Conservation (phyloP, 2,329 filamentous ascomycete genomes). For the Fusarium sp. region DNA sequence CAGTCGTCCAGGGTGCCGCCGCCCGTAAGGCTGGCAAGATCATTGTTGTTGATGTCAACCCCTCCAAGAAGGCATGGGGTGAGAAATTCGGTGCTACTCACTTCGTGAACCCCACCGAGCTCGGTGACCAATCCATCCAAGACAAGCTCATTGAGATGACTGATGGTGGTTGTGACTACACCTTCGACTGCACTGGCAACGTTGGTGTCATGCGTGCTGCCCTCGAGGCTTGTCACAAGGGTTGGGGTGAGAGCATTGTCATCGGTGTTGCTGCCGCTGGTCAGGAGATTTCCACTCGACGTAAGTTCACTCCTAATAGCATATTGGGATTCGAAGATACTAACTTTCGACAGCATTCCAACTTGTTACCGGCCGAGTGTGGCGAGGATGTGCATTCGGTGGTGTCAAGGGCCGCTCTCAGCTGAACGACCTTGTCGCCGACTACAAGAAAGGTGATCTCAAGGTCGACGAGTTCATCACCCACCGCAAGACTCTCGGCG, state of each 20-base stretch:
- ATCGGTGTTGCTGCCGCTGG: conserved; percentile 97
- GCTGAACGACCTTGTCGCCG: conserved; percentile 84
- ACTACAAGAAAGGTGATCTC: conserved; percentile 88
- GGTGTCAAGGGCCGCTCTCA: conserved; percentile 98
- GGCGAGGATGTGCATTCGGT: conserved; percentile 98
- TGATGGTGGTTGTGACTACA: conserved; percentile 97
- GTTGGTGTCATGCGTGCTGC: conserved; percentile 95
- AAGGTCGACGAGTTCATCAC: conserved; percentile 99
- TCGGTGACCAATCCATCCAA: conserved; percentile 82
- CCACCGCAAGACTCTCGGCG: conserved; percentile 82
- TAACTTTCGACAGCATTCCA: conserved; percentile 79
- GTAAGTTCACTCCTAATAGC: conserved; percentile 64
- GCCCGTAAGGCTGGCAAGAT: conserved; percentile 83
- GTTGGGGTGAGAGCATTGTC: conserved; percentile 97
- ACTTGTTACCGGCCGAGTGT: conserved; percentile 95
- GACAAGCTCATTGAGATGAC: conserved; percentile 97
- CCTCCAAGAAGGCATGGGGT: conserved; percentile 89
- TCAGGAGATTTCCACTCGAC: conserved; percentile 92
- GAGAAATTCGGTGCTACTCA: conserved; percentile 96
- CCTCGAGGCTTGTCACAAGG: conserved; percentile 98
- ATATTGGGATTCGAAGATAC: neutral
- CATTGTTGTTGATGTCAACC: conserved; percentile 82
- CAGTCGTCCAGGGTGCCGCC: conserved; percentile 92
- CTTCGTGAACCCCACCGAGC: conserved; percentile 92
- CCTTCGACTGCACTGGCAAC: conserved; percentile 98